Evolutionary conservation across 495 filamentous ascomycete species (phyloP).

Genomic region (Penicillium macrosclerotiorum): DNA sequence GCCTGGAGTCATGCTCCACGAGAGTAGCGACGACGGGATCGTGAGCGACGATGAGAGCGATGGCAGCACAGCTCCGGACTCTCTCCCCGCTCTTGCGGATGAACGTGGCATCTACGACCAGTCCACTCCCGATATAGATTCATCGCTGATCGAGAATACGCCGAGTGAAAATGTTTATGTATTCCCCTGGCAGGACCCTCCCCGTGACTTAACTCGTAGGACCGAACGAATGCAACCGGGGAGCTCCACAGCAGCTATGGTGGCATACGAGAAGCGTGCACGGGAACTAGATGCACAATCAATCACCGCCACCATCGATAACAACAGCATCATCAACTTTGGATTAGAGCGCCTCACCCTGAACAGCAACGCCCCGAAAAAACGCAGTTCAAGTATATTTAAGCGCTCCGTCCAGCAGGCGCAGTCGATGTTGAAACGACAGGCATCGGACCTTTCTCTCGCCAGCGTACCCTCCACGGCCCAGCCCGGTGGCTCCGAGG

Average conservation of each 20-base stretch:
- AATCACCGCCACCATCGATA: slow-evolving; percentile 64
- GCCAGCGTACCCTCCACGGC: slow-evolving; percentile 26
- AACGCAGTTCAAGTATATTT: slow-evolving; percentile 44
- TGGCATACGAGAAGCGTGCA: slow-evolving; percentile 40
- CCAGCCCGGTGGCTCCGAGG: slow-evolving; percentile 30
- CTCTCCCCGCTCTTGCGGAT: slow-evolving; percentile 31
- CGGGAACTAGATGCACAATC: slow-evolving; percentile 52
- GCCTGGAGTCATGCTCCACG: slow-evolving; percentile 45
- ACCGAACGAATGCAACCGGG: slow-evolving; percentile 39
- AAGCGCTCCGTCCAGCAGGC: slow-evolving; percentile 53
- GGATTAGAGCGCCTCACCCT: slow-evolving; percentile 64
- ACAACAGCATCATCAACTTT: slow-evolving; percentile 54
- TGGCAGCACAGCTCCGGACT: slow-evolving; percentile 24
- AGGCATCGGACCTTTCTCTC: slow-evolving; percentile 34
- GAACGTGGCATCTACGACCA: slow-evolving; percentile 26
- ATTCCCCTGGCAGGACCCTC: slow-evolving; percentile 45
- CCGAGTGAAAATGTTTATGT: slow-evolving; percentile 29
- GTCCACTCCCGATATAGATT: slow-evolving; percentile 24
- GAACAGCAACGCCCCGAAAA: slow-evolving; percentile 39
- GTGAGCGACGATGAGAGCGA: slow-evolving; percentile 27
- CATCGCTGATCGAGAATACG: slow-evolving; percentile 17
- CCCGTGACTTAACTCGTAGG: slow-evolving; percentile 28
- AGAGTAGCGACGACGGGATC: slow-evolving; percentile 39
- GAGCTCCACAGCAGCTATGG: slow-evolving; percentile 47
- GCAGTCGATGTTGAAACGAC: slow-evolving; percentile 30